Base-by-base conservation (phyloP, 2,329 filamentous ascomycete genomes). In the Rhynchosporium agropyri region DNA sequence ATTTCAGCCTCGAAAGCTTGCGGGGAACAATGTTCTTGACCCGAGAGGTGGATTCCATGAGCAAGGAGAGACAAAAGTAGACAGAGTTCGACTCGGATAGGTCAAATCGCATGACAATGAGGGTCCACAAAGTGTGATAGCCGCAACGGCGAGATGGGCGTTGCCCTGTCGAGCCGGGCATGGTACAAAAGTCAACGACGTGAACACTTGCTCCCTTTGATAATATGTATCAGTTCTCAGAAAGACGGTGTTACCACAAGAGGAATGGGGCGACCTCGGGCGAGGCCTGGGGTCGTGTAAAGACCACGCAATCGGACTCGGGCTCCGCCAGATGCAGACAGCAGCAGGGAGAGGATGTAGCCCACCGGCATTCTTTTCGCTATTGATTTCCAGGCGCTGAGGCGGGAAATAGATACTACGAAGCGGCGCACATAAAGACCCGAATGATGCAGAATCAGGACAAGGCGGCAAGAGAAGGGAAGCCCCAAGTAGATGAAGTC, bases 1-100 rank as follows among this genome's bases (percentile, higher is more conserved):
- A 33, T 54, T 54, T 54, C 50, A 54, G 50, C 50, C 50, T 54
- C 50, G 50, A 40, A 54, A 33, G 33, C 50, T 54, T 54, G 33
- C 13, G 50, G 33, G 50, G 50, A 54, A 54, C 31, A 40, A 36
- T 33, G 33, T 31, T 54, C 40, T 28, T 20, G n/a, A 54, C 38
- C 50, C 50, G 50, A 38, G 50, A 40, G 50, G 50, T 54, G 50
- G 33, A 54, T 28, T 28, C 6, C 50, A 40, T 28, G 15, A 54
- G 50, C 50, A 40, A 20, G 50, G 50, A 40, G 50, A 15, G 10
- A 20, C 31, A 10, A 53, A 53, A 38, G 31, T n/a, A 31, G 33
- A 54, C 38, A 20, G 28, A 33, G 40, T 54, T 54, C n/a, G 50
- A 4, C 38, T n/a, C 38, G 15, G 40, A 54, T 5, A 40, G 50